phyloP scores from a whole-genome alignment of 129 eudicot genomes.

The Apium graveolens region DNA sequence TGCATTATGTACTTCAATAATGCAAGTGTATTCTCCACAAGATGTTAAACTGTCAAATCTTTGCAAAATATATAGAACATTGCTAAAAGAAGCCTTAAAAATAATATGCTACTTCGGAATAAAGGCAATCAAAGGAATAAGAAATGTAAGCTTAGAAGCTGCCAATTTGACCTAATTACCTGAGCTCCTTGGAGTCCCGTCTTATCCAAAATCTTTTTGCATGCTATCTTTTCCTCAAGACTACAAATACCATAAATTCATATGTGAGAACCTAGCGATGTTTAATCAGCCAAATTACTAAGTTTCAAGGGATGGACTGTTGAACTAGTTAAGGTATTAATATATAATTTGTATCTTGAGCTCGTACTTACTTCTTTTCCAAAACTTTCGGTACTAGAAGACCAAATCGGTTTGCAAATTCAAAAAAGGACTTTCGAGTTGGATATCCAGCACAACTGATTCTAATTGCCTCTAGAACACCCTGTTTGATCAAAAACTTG shows the following conservation, averaged over 20 bases:
- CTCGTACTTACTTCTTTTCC: constrained; percentile 60
- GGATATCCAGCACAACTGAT: constrained; percentile 99
- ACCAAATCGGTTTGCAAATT: constrained; percentile 71
- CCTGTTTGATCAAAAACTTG: constrained; percentile 35
- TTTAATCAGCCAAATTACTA: neutral
- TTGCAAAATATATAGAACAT: neutral
- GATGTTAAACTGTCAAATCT: neutral
- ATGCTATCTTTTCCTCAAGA: constrained; percentile 53
- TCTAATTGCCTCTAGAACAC: constrained; percentile 98
- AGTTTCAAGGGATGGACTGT: neutral
- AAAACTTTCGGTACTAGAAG: constrained; percentile 81
- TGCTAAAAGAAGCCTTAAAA: neutral
- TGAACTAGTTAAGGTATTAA: neutral
- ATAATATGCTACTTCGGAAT: neutral
- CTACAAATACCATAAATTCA: constrained; percentile 29
- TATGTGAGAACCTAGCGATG: constrained; percentile 14
- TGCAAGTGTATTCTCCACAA: neutral
- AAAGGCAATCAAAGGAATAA: neutral
- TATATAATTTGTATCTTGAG: neutral
- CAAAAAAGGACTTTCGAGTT: constrained; percentile 76
- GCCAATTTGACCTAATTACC: constrained; percentile 27
- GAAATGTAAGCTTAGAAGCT: neutral
- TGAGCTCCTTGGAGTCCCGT: constrained; percentile 69
- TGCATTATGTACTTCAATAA: neutral
- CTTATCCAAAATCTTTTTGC: constrained; percentile 73